Percentiles rank a stretch among this genome's conserved stretches.
These are phyloP conservation scores for Bolboschoenus planiculmis DNA, from an alignment of 176 grass and related monocot species.

Conservation along the genomic window DNA sequence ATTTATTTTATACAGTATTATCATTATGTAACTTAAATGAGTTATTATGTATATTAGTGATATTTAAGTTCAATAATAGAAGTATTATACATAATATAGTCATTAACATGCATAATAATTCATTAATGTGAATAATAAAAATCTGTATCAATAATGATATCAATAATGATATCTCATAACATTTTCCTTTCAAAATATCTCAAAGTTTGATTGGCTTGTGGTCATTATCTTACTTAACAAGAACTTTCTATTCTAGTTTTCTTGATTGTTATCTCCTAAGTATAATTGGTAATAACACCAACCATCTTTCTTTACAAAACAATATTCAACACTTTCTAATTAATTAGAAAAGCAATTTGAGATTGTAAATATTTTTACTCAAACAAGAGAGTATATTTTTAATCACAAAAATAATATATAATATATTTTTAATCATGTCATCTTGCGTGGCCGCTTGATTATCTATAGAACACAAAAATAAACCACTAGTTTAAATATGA, in stretches of 20 bases:
- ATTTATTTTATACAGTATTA: too few relatives aligned
- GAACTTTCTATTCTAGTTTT: not conserved
- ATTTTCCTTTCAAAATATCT: too few relatives aligned
- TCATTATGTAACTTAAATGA: too few relatives aligned
- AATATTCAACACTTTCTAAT: not conserved
- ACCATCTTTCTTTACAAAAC: not conserved
- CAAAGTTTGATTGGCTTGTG: not conserved
- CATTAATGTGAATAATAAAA: too few relatives aligned
- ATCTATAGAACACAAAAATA: not conserved
- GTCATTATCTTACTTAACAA: not conserved
- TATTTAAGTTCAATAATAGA: too few relatives aligned
- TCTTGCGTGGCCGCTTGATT: not conserved
- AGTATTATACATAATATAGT: too few relatives aligned
- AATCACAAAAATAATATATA: not conserved
- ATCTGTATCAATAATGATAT: too few relatives aligned
- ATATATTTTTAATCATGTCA: not conserved
- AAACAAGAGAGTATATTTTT: not conserved
- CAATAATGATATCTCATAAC: too few relatives aligned
- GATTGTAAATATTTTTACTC: not conserved
- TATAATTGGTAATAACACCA: not conserved
- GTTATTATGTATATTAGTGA: too few relatives aligned
- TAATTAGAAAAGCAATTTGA: not conserved
- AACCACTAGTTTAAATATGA: not conserved
- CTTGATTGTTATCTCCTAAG: not conserved
- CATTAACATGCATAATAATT: too few relatives aligned